Evolutionary conservation across 768 basidiomycete genomes (phyloP).

Genomic region (Chlorophyllum brunneum): DNA sequence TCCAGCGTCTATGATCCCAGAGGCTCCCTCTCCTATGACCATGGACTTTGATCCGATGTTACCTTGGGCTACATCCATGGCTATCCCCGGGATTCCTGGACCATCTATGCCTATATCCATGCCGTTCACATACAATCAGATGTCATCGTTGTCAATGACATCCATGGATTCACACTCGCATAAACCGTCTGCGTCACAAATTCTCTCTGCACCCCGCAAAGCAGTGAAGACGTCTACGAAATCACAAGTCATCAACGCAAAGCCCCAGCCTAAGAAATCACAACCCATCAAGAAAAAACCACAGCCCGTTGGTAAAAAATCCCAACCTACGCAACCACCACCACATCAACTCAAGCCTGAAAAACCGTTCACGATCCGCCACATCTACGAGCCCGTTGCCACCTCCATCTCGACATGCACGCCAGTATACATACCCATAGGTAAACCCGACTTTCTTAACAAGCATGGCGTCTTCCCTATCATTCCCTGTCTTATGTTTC

Average conservation of each 20-base stretch:
- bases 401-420: constrained; percentile 12
- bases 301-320: not conserved
- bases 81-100: not conserved
- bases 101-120: not conserved
- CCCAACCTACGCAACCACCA: not conserved
- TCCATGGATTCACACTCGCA: too few species aligned
- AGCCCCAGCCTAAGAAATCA: too few species aligned
- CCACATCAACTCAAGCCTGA: not conserved
- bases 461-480: constrained; percentile 44
- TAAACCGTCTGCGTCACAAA: too few species aligned
- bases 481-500: constrained; percentile 14
- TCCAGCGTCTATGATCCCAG: not conserved
- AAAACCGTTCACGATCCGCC: constrained; percentile 7
- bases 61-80: not conserved
- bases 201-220: too few species aligned
- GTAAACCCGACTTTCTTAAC: constrained; percentile 41
- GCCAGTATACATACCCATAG: constrained; percentile 28
- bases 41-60: constrained; percentile 5
- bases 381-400: not conserved
- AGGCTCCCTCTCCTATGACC: too few species aligned
- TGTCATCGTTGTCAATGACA: too few species aligned
- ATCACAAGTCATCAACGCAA: too few species aligned
- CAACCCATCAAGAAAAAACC: not conserved
- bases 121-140: not conserved
- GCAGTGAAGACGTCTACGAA: too few species aligned